Percentiles rank a stretch among this genome's conserved stretches.
Evolutionary conservation across 192 early-diverging fungal genomes (phyloP).

Genomic region (Rhizoclosmatium globosum): DNA sequence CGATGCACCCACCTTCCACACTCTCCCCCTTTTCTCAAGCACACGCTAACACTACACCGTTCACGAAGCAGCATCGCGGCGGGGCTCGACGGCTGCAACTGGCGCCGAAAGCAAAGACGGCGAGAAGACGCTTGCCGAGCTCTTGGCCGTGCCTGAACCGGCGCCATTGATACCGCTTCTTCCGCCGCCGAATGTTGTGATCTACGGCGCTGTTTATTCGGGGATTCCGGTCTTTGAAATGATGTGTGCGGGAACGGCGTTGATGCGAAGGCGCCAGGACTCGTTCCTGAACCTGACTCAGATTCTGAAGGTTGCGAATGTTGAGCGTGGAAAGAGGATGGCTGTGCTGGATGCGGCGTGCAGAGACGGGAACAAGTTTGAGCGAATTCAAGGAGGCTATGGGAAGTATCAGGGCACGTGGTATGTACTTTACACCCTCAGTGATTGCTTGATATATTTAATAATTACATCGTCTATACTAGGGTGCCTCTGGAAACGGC

Average conservation of each 20-base stretch:
- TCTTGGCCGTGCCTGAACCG: background rate
- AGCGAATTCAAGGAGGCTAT: constrained; percentile 98
- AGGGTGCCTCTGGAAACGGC: constrained; percentile 91
- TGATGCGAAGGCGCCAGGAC: constrained; percentile 82
- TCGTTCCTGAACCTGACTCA: constrained; percentile 97
- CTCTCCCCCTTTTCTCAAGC: too few species aligned
- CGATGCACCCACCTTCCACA: too few species aligned
- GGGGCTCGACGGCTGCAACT: background rate
- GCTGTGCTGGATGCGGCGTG: constrained; percentile 95
- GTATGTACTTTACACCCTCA: constrained; percentile 36
- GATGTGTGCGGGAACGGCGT: constrained; percentile 75
- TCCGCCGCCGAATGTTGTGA: constrained; percentile 38
- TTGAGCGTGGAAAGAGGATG: constrained; percentile 90
- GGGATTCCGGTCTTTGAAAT: constrained; percentile 96
- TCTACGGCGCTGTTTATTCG: constrained; percentile 92
- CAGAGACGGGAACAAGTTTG: constrained; percentile 76
- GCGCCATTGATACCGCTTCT: background rate
- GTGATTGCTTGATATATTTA: background rate
- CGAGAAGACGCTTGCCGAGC: background rate
- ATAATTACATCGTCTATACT: constrained; percentile 44
- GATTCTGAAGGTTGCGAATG: constrained; percentile 94
- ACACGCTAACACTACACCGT: background rate
- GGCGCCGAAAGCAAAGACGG: background rate
- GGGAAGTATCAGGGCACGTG: constrained; percentile 97
- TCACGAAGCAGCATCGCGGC: background rate